Conservation (phyloP, 768 basidiomycete species). For the Lactarius quietus region DNA sequence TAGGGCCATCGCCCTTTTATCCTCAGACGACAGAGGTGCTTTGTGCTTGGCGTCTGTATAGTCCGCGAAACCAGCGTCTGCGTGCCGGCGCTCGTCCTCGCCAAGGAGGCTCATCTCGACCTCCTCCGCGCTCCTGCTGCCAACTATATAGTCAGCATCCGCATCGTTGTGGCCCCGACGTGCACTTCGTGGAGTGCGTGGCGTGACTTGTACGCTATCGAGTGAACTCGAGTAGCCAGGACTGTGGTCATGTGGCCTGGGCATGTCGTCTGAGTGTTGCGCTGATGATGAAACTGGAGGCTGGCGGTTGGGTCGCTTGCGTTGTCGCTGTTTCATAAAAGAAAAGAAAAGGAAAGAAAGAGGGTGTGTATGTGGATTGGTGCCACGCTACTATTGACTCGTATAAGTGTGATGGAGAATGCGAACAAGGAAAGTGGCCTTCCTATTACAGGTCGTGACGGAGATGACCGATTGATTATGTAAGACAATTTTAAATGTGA, state of each 20-base stretch:
- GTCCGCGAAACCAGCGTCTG: constrained; percentile 24
- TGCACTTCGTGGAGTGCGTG: constrained; percentile 12
- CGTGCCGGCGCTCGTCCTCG: constrained; percentile 20
- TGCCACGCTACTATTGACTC: background rate
- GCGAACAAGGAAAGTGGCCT: background rate
- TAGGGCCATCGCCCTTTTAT: constrained; percentile 44
- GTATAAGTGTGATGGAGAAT: background rate
- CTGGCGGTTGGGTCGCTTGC: constrained; percentile 7
- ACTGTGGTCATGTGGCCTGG: background rate
- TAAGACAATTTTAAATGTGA: background rate
- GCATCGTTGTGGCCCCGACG: background rate
- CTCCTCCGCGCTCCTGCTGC: constrained; percentile 22
- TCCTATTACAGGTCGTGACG: background rate
- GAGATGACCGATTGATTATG: background rate
- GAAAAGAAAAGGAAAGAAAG: background rate
- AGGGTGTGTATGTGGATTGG: background rate
- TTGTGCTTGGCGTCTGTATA: constrained; percentile 4
- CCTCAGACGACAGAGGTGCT: constrained; percentile 29
- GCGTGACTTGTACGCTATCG: constrained; percentile 20
- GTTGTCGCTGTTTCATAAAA: constrained; percentile 8
- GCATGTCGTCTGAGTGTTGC: background rate
- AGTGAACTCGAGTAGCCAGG: constrained; percentile 12
- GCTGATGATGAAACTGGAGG: background rate
- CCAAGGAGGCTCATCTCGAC: constrained; percentile 27
- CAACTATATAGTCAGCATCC: background rate